A percentile compares a stretch with the other conserved stretches of the same genome.
These are phyloP conservation scores for Talaromyces thailandensis DNA, from an alignment of 495 filamentous ascomycete genomes.

Conservation along the genomic window DNA sequence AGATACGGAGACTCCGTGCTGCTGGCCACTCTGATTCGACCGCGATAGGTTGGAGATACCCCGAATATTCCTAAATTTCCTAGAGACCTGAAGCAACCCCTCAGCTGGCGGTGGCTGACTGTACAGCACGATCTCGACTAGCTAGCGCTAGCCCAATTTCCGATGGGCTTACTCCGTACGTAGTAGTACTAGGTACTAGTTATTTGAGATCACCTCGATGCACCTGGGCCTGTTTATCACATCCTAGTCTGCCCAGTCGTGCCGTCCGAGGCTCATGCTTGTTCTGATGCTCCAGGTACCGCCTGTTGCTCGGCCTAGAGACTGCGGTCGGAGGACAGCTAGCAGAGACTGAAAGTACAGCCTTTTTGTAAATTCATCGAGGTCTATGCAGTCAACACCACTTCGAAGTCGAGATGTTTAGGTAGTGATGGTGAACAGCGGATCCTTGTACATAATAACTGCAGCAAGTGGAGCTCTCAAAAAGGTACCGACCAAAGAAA, in stretches of 20 bases:
- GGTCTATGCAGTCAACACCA: too few species aligned
- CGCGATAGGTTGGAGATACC: not conserved
- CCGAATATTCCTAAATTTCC: not conserved
- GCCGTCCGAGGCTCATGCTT: not conserved
- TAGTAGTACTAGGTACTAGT: too few species aligned
- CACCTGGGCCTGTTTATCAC: not conserved
- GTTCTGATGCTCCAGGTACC: too few species aligned
- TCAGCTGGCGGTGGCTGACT: not conserved
- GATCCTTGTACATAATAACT: conserved; percentile 1
- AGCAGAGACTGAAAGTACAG: too few species aligned
- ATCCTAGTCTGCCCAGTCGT: too few species aligned
- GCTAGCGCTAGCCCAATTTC: not conserved
- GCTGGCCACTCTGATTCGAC: not conserved
- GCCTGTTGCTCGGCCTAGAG: too few species aligned
- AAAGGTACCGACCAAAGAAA: not conserved
- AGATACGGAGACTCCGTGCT: not conserved
- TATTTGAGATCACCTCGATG: not conserved
- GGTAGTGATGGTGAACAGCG: not conserved
- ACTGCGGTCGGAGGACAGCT: too few species aligned
- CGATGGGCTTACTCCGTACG: too few species aligned
- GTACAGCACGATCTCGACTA: not conserved
- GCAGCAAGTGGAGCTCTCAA: conserved; percentile 3
- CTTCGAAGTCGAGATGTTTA: too few species aligned
- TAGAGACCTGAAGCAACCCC: not conserved
- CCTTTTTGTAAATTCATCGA: too few species aligned